Percentiles rank a stretch among this genome's conserved stretches.
Evolutionary conservation across 345 rosid species (phyloP).

Genomic region (Trapa incisa): DNA sequence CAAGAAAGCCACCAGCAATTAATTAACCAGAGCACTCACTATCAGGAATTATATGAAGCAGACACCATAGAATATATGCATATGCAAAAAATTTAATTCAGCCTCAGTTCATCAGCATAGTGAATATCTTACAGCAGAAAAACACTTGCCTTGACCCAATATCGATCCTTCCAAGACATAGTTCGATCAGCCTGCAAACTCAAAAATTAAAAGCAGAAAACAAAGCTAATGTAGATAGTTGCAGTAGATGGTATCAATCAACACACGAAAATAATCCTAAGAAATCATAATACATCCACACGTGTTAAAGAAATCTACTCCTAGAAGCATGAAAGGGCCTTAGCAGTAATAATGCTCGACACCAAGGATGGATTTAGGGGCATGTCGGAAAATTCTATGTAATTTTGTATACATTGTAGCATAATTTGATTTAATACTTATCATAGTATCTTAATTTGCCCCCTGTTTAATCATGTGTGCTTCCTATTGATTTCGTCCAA

Average conservation of each 20-base stretch:
- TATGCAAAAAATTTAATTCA: not conserved
- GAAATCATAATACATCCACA: not conserved
- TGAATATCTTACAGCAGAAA: not conserved
- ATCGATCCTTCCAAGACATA: conserved; percentile 64
- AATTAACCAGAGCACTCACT: too few species aligned
- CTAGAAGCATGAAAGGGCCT: not conserved
- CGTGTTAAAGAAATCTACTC: not conserved
- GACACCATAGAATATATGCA: not conserved
- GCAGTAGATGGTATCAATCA: not conserved
- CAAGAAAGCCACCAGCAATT: not conserved
- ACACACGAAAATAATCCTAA: not conserved
- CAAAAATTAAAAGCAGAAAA: not conserved
- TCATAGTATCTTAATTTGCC: too few species aligned
- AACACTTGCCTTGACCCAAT: conserved; percentile 92
- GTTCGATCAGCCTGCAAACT: conserved; percentile 56
- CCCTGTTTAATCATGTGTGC: too few species aligned
- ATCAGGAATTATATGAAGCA: not conserved
- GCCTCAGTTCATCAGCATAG: not conserved
- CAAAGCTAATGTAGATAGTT: not conserved
- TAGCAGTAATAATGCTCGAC: not conserved
- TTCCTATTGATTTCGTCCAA: too few species aligned
- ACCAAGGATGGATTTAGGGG: not conserved
- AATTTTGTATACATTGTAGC: too few species aligned
- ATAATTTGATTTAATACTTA: too few species aligned
- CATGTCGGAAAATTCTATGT: too few species aligned